phyloP scores from a whole-genome alignment of 2,329 filamentous ascomycete species.

The Aspergillus fumigatiaffinis region DNA sequence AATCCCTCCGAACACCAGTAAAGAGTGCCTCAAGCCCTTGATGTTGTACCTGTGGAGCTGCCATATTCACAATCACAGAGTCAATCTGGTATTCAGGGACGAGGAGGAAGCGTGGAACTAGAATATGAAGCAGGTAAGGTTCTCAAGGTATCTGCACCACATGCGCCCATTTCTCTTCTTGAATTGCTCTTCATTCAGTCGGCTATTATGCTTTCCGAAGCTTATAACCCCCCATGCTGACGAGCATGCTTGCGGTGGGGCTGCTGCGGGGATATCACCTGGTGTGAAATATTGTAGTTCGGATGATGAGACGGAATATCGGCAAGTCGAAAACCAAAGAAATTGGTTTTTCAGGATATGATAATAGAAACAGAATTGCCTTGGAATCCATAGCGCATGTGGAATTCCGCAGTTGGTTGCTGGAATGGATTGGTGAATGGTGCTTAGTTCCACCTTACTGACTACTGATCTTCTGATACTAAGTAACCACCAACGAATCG shows the following conservation, averaged over 20 bases:
- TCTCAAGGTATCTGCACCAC: not conserved
- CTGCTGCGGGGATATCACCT: constrained; percentile 19
- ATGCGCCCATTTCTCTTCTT: not conserved
- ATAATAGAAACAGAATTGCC: not conserved
- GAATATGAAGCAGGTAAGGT: not conserved
- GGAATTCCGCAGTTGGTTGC: not conserved
- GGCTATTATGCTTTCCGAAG: constrained; percentile 10
- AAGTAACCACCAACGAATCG: not conserved
- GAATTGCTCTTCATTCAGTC: not conserved
- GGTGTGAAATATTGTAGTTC: not conserved
- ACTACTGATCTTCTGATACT: not conserved
- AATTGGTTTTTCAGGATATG: not conserved
- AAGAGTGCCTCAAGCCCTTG: constrained; percentile 23
- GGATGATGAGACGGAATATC: not conserved
- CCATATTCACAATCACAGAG: constrained; percentile 13
- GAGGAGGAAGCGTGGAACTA: not conserved
- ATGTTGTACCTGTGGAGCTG: constrained; percentile 20
- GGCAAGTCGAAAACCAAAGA: not conserved
- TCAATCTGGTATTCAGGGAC: not conserved
- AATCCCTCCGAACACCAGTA: constrained; percentile 17
- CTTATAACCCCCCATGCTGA: not conserved
- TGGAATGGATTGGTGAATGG: not conserved
- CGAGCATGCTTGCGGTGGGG: constrained; percentile 13
- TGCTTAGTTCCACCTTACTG: not conserved
- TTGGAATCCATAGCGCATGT: not conserved